phyloP scores from a whole-genome alignment of 2,329 filamentous ascomycete genomes.

The Tricladium varicosporioides region DNA sequence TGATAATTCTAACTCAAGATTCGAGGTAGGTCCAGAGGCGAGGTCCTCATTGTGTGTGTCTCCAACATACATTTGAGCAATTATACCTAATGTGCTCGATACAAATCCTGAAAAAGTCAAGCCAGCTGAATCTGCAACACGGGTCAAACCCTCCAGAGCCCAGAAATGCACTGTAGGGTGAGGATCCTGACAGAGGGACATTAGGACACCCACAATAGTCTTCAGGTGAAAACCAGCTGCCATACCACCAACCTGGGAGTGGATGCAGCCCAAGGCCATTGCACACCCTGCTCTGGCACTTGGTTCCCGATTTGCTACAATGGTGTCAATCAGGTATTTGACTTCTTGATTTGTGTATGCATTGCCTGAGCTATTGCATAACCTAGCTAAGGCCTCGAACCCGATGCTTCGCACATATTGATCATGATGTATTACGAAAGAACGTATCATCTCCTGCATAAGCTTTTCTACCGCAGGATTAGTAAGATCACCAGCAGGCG shows the following conservation, averaged over 20 bases:
- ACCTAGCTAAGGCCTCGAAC: slow-evolving; percentile 78
- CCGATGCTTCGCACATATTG: slow-evolving; percentile 83
- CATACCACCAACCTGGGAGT: slow-evolving; percentile 96
- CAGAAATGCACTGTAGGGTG: slow-evolving; percentile 96
- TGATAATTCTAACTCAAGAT: slow-evolving; percentile 81
- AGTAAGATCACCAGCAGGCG: slow-evolving; percentile 69
- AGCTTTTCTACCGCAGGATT: slow-evolving; percentile 77
- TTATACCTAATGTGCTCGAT: slow-evolving; percentile 85
- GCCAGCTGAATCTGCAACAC: slow-evolving; percentile 88
- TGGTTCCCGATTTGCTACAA: slow-evolving; percentile 90
- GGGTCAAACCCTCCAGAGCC: slow-evolving; percentile 84
- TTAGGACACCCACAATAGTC: slow-evolving; percentile 95
- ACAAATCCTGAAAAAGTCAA: slow-evolving; percentile 90
- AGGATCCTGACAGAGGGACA: slow-evolving; percentile 93
- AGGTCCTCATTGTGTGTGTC: slow-evolving; percentile 90
- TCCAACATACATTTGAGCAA: slow-evolving; percentile 87
- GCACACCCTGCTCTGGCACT: slow-evolving; percentile 92
- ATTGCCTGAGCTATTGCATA: slow-evolving; percentile 77
- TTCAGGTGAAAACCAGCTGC: slow-evolving; percentile 94
- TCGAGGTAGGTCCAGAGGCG: slow-evolving; percentile 77
- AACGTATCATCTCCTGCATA: slow-evolving; percentile 69
- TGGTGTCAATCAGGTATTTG: slow-evolving; percentile 88
- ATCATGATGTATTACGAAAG: slow-evolving; percentile 79
- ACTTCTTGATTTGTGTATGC: slow-evolving; percentile 86
- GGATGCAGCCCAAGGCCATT: slow-evolving; percentile 87